Conservation (phyloP, 805 yeast genomes). For the Pichia insulana region DNA sequence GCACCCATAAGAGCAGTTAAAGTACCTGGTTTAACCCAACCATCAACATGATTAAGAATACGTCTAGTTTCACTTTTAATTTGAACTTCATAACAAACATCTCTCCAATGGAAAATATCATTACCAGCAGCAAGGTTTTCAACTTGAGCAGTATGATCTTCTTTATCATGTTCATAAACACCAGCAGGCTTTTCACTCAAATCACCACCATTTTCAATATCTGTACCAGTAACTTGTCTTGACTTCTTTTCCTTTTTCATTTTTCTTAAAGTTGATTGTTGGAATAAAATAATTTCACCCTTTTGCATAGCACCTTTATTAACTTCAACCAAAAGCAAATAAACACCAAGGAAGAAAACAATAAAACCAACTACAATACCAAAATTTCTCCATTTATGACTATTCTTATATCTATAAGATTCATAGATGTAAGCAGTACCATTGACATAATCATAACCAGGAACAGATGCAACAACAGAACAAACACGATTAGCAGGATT, state of each 20-base stretch:
- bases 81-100: not conserved
- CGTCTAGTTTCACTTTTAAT: not conserved
- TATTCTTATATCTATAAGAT: not conserved
- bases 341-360: slow-evolving; percentile 43
- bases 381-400: slow-evolving; percentile 69
- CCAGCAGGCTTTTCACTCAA: slow-evolving; percentile 17
- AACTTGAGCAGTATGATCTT: not conserved
- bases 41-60: not conserved
- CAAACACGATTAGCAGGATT: slow-evolving; percentile 21
- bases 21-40: not conserved
- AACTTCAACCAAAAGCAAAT: slow-evolving; percentile 44
- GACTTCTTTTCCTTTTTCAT: slow-evolving; percentile 31
- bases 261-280: slow-evolving; percentile 36
- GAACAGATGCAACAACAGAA: slow-evolving; percentile 43
- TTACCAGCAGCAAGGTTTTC: not conserved
- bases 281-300: slow-evolving; percentile 61
- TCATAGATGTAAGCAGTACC: slow-evolving; percentile 51
- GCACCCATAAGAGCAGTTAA: not conserved
- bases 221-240: slow-evolving; percentile 7
- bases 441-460: slow-evolving; percentile 43
- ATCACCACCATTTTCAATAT: slow-evolving; percentile 19
- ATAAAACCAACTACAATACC: slow-evolving; percentile 53
- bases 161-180: slow-evolving; percentile 7
- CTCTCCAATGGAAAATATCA: not conserved
- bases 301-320: slow-evolving; percentile 54